phyloP scores from a whole-genome alignment of 352 stramenopile species.

The Globisporangium canariense region DNA sequence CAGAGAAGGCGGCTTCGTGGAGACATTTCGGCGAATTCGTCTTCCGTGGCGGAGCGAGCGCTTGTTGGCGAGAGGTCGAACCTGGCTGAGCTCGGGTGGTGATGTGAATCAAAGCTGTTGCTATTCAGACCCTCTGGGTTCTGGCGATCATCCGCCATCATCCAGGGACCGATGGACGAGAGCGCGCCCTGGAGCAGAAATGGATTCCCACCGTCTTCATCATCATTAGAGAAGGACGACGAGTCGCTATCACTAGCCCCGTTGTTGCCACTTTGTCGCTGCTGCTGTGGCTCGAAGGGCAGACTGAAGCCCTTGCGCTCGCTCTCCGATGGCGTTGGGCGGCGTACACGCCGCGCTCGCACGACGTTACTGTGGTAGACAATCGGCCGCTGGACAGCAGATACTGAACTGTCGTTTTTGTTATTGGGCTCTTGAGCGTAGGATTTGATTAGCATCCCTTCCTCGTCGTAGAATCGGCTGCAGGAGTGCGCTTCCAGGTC shows the following conservation, averaged over 20 bases:
- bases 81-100: background rate
- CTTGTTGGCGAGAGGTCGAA: background rate
- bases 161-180: conserved; percentile 56
- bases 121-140: background rate
- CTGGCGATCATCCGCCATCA: conserved; percentile 12
- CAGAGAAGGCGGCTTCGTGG: conserved; percentile 62
- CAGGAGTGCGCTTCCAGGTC: background rate
- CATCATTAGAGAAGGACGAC: background rate
- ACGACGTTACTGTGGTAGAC: background rate
- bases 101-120: conserved; percentile 6
- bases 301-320: background rate
- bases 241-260: conserved; percentile 5
- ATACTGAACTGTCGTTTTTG: background rate
- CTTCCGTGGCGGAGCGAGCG: conserved; percentile 6
- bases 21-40: conserved; percentile 32
- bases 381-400: background rate
- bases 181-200: conserved; percentile 16
- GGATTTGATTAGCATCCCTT: conserved; percentile 15
- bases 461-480: conserved; percentile 10
- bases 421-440: conserved; percentile 6
- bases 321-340: background rate
- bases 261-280: conserved; percentile 10
- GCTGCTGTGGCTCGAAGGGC: background rate
- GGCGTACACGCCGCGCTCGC: background rate
- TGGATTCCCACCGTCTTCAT: conserved; percentile 10